Percentiles rank a stretch among this genome's conserved stretches.
Evolutionary conservation across 352 stramenopile species (phyloP).

Genomic region (Pythium guiyangense): DNA sequence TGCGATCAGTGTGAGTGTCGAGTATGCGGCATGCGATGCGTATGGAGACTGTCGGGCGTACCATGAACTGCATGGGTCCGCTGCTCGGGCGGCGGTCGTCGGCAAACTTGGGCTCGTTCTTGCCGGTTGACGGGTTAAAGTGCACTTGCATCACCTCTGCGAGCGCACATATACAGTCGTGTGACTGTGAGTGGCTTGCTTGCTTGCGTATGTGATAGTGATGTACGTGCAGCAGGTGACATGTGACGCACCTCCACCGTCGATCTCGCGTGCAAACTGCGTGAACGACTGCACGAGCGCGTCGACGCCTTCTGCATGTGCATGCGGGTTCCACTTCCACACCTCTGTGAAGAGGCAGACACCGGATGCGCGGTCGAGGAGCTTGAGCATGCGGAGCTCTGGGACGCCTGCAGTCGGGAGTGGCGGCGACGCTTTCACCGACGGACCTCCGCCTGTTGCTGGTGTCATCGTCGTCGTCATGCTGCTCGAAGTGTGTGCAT

Average conservation of each 20-base stretch:
- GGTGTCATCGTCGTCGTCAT: neutral
- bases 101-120: slow-evolving; percentile 14
- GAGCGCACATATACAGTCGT: neutral
- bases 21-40: too few species aligned
- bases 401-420: slow-evolving; percentile 8
- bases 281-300: slow-evolving; percentile 79
- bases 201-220: too few species aligned
- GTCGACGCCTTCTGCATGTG: slow-evolving; percentile 64
- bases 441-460: too few species aligned
- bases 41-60: neutral
- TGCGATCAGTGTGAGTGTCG: neutral
- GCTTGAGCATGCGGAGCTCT: slow-evolving; percentile 68
- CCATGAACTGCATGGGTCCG: slow-evolving; percentile 17
- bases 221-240: too few species aligned
- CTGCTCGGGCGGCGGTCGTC: slow-evolving; percentile 13
- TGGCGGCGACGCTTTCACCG: neutral
- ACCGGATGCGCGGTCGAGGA: slow-evolving; percentile 59
- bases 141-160: slow-evolving; percentile 67
- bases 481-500: neutral
- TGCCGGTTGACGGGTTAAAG: slow-evolving; percentile 38
- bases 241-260: slow-evolving; percentile 61
- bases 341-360: slow-evolving; percentile 71
- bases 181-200: neutral
- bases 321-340: slow-evolving; percentile 80
- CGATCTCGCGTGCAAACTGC: slow-evolving; percentile 84